phyloP scores from a whole-genome alignment of 345 rosid species.

The Bruguiera parviflora region DNA sequence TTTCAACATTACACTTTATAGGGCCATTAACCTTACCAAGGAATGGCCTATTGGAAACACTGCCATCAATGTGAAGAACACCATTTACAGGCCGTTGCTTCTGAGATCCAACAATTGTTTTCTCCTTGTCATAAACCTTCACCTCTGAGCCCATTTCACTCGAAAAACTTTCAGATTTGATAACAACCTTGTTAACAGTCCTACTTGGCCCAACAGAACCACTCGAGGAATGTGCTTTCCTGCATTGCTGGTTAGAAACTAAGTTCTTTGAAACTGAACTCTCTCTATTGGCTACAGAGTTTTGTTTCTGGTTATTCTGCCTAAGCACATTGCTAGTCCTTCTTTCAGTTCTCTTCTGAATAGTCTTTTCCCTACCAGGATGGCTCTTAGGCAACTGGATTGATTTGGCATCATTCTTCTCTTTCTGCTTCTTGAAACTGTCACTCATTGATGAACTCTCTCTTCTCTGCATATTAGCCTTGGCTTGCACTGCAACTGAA shows the following conservation, averaged over 20 bases:
- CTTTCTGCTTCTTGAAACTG: constrained; percentile 43
- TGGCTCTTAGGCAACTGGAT: constrained; percentile 35
- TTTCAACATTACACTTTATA: constrained; percentile 40
- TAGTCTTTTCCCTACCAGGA: constrained; percentile 28
- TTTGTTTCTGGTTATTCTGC: constrained; percentile 77
- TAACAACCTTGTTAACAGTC: constrained; percentile 35
- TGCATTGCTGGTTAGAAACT: constrained; percentile 33
- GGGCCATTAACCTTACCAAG: constrained; percentile 36
- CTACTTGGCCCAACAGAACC: constrained; percentile 35
- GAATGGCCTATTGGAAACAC: constrained; percentile 30
- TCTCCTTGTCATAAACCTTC: constrained; percentile 35
- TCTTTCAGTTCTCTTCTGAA: constrained; percentile 38
- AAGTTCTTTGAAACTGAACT: constrained; percentile 35
- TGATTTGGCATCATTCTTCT: constrained; percentile 37
- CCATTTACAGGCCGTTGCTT: constrained; percentile 41
- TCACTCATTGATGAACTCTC: constrained; percentile 34
- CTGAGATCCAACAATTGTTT: constrained; percentile 36
- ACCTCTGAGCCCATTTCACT: constrained; percentile 29
- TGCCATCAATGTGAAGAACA: constrained; percentile 26
- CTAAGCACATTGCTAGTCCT: constrained; percentile 41
- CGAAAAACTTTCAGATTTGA: constrained; percentile 36
- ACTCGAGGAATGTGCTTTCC: constrained; percentile 32
- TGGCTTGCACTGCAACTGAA: constrained; percentile 41
- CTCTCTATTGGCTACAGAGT: constrained; percentile 33
- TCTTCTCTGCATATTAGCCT: constrained; percentile 41